phyloP scores from a whole-genome alignment of 805 yeast genomes.

The Blastobotrys attinorum region DNA sequence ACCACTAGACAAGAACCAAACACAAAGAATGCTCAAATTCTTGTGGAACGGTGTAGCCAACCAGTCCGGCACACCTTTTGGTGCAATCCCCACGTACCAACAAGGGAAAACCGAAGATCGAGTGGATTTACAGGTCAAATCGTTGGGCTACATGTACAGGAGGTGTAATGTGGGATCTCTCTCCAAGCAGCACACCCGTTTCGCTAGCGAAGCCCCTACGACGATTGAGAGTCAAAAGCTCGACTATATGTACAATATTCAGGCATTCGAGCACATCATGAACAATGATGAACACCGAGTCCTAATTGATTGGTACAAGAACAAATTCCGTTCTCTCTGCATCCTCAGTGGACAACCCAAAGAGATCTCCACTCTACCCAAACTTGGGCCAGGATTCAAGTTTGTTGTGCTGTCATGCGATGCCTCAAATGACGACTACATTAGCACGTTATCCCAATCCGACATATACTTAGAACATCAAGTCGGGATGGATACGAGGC shows the following conservation, averaged over 20 bases:
- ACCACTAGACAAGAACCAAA: too few species aligned
- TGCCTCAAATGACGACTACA: slow-evolving; percentile 38
- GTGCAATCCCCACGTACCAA: slow-evolving; percentile 41
- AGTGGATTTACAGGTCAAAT: slow-evolving; percentile 52
- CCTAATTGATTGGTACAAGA: slow-evolving; percentile 56
- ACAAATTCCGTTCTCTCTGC: slow-evolving; percentile 56
- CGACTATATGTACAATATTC: slow-evolving; percentile 47
- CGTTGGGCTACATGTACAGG: slow-evolving; percentile 50
- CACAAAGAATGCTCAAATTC: slow-evolving; percentile 2
- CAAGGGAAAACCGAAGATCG: slow-evolving; percentile 47
- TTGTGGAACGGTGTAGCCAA: neutral
- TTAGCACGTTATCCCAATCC: slow-evolving; percentile 39
- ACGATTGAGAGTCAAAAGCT: slow-evolving; percentile 29
- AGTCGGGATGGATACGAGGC: slow-evolving; percentile 33
- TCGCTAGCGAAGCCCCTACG: neutral
- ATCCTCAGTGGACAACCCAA: slow-evolving; percentile 45
- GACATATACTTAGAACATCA: slow-evolving; percentile 52
- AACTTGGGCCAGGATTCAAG: slow-evolving; percentile 22
- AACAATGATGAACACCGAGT: slow-evolving; percentile 53
- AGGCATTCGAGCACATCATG: slow-evolving; percentile 36
- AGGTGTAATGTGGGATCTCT: slow-evolving; percentile 39
- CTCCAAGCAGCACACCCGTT: slow-evolving; percentile 23
- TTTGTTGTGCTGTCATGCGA: slow-evolving; percentile 37
- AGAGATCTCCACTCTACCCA: slow-evolving; percentile 26
- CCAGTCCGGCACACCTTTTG: neutral